phyloP scores from a whole-genome alignment of 768 basidiomycete genomes.

The Pleurotus cornucopiae region DNA sequence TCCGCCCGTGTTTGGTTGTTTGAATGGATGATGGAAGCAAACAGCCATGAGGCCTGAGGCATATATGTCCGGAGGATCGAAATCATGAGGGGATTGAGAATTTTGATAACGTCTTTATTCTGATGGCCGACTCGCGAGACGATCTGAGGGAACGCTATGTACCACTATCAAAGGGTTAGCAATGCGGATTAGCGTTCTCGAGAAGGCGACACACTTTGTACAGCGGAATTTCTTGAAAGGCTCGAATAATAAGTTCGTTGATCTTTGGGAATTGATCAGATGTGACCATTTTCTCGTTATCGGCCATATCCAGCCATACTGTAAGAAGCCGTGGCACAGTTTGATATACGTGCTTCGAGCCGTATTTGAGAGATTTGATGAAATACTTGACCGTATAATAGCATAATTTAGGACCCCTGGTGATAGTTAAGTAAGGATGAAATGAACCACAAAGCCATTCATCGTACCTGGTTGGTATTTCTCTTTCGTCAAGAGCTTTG shows the following conservation, averaged over 20 bases:
- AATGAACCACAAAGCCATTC: neutral
- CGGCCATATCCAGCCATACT: conserved; percentile 92
- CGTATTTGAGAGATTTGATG: conserved; percentile 65
- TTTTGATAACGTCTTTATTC: conserved; percentile 53
- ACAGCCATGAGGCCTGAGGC: conserved; percentile 90
- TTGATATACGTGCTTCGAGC: conserved; percentile 96
- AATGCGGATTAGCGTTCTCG: neutral
- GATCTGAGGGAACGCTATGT: conserved; percentile 93
- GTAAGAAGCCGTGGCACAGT: conserved; percentile 92
- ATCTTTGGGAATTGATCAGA: conserved; percentile 48
- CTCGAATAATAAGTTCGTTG: conserved; percentile 48
- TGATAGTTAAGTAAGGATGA: neutral
- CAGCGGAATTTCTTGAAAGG: conserved; percentile 59
- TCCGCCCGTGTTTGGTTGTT: conserved; percentile 55
- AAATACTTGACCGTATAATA: conserved; percentile 63
- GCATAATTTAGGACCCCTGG: conserved; percentile 62
- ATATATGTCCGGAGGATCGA: conserved; percentile 80
- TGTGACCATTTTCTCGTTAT: conserved; percentile 31
- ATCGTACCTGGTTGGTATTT: conserved; percentile 42
- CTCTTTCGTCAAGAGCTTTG: conserved; percentile 44
- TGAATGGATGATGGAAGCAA: conserved; percentile 84
- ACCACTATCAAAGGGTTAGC: conserved; percentile 60
- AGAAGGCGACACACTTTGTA: conserved; percentile 60
- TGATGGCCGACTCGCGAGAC: conserved; percentile 87
- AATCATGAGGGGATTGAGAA: conserved; percentile 64